Conservation (phyloP, 2,329 filamentous ascomycete species). For the Sclerotiophoma versabilis region DNA sequence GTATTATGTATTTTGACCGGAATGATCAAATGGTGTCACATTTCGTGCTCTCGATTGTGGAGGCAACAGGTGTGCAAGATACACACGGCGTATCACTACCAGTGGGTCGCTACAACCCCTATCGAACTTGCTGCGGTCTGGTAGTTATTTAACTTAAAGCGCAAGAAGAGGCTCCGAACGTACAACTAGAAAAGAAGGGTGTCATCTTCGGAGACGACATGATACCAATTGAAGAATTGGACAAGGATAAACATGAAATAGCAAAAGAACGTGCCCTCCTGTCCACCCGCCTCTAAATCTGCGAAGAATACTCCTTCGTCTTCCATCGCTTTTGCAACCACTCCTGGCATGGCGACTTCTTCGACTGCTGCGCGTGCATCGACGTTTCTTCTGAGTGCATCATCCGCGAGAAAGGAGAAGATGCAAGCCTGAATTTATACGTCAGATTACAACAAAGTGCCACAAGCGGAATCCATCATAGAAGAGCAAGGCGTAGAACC, state of each 20-base stretch:
- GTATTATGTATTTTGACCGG: conserved; percentile 12
- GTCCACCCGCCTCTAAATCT: background rate
- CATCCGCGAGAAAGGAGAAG: background rate
- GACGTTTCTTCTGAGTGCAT: background rate
- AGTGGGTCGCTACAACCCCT: conserved; percentile 1
- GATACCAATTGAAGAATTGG: background rate
- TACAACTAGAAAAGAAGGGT: background rate
- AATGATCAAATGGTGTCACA: background rate
- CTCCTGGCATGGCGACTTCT: conserved; percentile 10
- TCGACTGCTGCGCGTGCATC: background rate
- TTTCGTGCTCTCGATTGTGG: background rate
- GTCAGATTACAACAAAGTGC: background rate
- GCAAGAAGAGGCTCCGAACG: background rate
- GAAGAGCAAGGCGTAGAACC: conserved; percentile 6
- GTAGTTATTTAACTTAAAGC: conserved; percentile 10
- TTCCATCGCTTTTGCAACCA: background rate
- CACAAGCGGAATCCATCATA: background rate
- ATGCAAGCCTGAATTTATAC: background rate
- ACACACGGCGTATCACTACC: background rate
- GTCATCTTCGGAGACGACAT: background rate
- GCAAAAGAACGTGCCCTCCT: background rate
- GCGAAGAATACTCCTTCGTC: conserved; percentile 8
- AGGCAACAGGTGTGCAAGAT: background rate
- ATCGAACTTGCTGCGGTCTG: background rate
- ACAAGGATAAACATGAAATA: background rate